phyloP scores from a whole-genome alignment of 2,329 filamentous ascomycete species.

The Botryotinia calthae region DNA sequence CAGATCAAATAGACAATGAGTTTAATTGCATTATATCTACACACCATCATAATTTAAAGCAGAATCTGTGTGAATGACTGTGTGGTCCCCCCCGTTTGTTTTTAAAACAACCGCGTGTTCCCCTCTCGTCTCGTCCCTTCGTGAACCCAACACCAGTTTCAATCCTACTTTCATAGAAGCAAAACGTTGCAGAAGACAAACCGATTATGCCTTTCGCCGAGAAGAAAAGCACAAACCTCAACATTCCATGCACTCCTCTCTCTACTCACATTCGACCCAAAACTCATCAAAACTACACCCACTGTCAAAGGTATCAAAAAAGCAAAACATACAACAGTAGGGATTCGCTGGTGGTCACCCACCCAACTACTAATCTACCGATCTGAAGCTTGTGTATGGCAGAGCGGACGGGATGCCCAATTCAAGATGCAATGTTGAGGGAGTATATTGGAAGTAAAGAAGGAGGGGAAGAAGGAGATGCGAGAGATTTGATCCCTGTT shows the following conservation, averaged over 20 bases:
- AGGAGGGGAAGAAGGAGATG: too few species aligned
- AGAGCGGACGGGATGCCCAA: neutral
- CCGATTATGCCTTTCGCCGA: neutral
- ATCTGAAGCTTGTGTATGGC: neutral
- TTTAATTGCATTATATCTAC: neutral
- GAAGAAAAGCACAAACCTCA: too few species aligned
- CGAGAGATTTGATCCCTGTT: neutral
- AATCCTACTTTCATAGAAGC: neutral
- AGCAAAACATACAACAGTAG: neutral
- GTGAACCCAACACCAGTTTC: neutral
- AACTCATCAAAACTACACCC: too few species aligned
- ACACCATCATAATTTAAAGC: neutral
- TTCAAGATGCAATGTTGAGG: fast-evolving
- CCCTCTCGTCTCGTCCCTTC: neutral
- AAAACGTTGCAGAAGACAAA: neutral
- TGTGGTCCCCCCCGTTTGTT: too few species aligned
- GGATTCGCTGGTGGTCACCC: neutral
- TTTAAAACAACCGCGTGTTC: neutral
- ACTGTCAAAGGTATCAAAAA: too few species aligned
- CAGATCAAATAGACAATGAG: neutral
- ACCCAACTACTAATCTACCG: neutral
- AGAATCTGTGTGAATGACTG: neutral
- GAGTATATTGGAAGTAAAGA: fast-evolving
- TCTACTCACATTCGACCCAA: too few species aligned
- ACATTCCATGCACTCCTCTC: too few species aligned